Conservation (phyloP, 805 yeast species). For the Teunomyces tritomae region DNA sequence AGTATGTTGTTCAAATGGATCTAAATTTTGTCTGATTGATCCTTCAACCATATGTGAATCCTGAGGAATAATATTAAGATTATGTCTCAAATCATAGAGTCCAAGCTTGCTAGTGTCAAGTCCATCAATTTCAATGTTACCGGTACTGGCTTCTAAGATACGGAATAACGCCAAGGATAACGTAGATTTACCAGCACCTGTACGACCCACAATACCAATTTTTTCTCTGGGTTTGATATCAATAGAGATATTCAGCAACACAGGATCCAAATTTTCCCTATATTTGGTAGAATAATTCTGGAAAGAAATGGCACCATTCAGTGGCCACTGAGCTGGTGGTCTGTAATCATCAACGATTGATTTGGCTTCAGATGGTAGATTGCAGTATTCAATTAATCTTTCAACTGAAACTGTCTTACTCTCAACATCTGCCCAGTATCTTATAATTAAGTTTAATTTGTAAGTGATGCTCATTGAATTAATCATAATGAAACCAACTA, state of each 20-base stretch:
- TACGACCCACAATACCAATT: conserved; percentile 29
- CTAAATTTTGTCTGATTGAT: conserved; percentile 24
- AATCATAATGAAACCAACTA: conserved; percentile 39
- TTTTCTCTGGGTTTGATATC: conserved; percentile 24
- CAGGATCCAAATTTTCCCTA: conserved; percentile 24
- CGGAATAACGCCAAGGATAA: conserved; percentile 28
- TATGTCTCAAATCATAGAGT: conserved; percentile 23
- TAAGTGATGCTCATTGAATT: conserved; percentile 32
- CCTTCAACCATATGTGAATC: conserved; percentile 28
- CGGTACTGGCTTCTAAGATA: conserved; percentile 24
- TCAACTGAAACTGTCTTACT: conserved; percentile 34
- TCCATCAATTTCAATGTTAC: conserved; percentile 23
- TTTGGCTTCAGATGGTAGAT: conserved; percentile 21
- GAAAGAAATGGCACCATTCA: conserved; percentile 20
- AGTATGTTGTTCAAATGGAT: conserved; percentile 21
- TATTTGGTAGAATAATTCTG: conserved; percentile 23
- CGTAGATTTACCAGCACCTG: conserved; percentile 31
- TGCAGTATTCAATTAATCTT: conserved; percentile 37
- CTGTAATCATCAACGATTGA: conserved; percentile 10
- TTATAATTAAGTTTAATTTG: conserved; percentile 29
- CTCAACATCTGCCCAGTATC: conserved; percentile 36
- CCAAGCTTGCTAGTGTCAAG: conserved; percentile 22
- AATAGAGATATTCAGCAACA: conserved; percentile 20
- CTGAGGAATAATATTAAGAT: conserved; percentile 29
- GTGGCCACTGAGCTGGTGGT: conserved; percentile 20